Conservation (phyloP, 2,329 filamentous ascomycete genomes). For the Exophiala aquamarina region DNA sequence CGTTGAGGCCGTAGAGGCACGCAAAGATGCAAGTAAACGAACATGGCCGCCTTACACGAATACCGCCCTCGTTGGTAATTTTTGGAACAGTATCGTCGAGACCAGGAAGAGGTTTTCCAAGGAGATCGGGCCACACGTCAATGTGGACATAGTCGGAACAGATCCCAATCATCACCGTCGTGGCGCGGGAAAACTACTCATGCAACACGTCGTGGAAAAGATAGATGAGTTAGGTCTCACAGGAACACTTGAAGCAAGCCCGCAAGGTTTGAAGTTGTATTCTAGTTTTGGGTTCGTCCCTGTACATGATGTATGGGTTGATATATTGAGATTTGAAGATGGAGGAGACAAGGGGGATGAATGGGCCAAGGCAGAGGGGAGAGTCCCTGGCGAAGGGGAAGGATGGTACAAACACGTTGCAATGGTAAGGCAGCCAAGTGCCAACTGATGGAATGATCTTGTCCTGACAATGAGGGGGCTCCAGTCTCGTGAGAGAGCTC, state of each 20-base stretch:
- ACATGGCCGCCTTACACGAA: conserved; percentile 7
- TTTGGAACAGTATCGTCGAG: conserved; percentile 8
- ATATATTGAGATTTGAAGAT: conserved; percentile 11
- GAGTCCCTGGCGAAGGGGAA: neutral
- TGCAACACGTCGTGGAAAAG: conserved; percentile 8
- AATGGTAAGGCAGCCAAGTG: conserved; percentile 8
- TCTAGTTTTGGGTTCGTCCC: conserved; percentile 10
- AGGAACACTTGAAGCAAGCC: conserved; percentile 13
- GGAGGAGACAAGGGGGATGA: conserved; percentile 13
- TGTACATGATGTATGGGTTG: conserved; percentile 13
- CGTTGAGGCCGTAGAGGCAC: neutral
- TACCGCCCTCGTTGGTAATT: neutral
- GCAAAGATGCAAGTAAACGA: conserved; percentile 1
- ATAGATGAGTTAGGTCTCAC: conserved; percentile 13
- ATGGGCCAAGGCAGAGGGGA: conserved; percentile 2
- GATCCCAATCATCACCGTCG: conserved; percentile 13
- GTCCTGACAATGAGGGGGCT: too few species aligned
- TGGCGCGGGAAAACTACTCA: conserved; percentile 16
- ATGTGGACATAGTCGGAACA: conserved; percentile 19
- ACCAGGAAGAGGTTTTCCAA: neutral
- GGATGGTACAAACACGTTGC: conserved; percentile 16
- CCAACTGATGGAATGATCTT: too few species aligned
- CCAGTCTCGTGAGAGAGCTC: too few species aligned
- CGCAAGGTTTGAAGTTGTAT: conserved; percentile 16
- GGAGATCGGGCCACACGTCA: conserved; percentile 8